Base-by-base conservation (phyloP, 2,329 filamentous ascomycete genomes). In the Calonectria pteridis region DNA sequence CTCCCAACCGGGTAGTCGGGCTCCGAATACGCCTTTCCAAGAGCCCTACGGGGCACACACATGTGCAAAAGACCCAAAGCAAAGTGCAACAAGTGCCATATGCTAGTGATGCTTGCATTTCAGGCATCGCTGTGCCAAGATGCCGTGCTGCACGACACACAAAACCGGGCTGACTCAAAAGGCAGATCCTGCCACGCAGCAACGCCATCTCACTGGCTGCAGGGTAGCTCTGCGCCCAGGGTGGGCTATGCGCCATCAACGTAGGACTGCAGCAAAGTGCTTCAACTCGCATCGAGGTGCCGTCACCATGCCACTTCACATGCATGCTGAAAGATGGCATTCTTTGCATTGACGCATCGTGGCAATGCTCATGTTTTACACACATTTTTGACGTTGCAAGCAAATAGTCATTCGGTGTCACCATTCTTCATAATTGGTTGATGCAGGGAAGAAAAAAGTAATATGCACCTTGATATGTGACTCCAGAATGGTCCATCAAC, bases 161-260 rank as follows among this genome's bases (percentile, higher is more conserved):
- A 46, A 31, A 31, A 23, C 29, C 58, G 64, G 65, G 49, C 70
- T 53, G 23, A 72, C 70, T 26, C 31, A 31, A 58, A 62, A 50
- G 70, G 70, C 65, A 72, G 28, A 68, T 72, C 70, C 35, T 14
- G 7, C 55, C 53, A 64, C 64, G 4, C 55, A 68, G 64, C 53
- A 68, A 55, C 53, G 11, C 37, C 13, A 9, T 33, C 50, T 65
- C 28, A 70, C 62, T 31, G 23, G 59, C 59, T 64, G 37, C 18
- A 64, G 59, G 37, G 37, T 64, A 28, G 23, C 37, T 11, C 59
- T n/a, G 37, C 26, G 18, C 26, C 33, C 26, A 46, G 18, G 37
- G 16, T 33, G 13, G 58, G 37, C 37, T 63, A 35, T 63, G 59
- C 59, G 40, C 59, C 37, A 64, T 64, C 37, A 59, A 33, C 33